These are phyloP conservation scores for Nannizzia gypsea DNA, from an alignment of 2,329 filamentous ascomycete genomes.

Conservation along the genomic window DNA sequence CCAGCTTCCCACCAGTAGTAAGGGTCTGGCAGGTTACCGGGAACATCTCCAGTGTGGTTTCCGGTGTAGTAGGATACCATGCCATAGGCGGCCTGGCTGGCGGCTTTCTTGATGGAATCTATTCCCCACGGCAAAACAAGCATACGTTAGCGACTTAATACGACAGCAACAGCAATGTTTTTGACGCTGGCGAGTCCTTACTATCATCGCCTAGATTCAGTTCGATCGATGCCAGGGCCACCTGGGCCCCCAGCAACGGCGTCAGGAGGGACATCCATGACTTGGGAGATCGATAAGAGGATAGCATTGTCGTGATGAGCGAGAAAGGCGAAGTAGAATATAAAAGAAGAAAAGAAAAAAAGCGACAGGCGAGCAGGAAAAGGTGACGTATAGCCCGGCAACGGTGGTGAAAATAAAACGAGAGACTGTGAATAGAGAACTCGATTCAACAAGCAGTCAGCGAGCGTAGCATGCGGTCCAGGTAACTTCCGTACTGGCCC, in stretches of 20 bases:
- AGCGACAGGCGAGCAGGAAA: too few relatives aligned
- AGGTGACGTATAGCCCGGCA: not conserved
- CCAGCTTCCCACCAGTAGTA: conserved; percentile 32
- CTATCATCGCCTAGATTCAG: conserved; percentile 21
- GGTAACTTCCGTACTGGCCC: not conserved
- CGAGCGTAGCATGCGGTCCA: not conserved
- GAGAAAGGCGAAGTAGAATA: not conserved
- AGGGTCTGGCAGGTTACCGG: conserved; percentile 24
- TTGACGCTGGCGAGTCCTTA: not conserved
- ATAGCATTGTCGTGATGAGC: not conserved
- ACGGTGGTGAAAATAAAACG: not conserved
- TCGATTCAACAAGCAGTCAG: not conserved
- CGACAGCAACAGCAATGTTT: not conserved
- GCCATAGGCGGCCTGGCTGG: conserved; percentile 23
- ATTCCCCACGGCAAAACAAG: conserved; percentile 12
- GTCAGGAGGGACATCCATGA: conserved; percentile 10
- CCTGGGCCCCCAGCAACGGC: conserved; percentile 17
- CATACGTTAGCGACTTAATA: not conserved
- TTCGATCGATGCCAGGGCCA: conserved; percentile 16
- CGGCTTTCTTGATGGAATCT: conserved; percentile 27
- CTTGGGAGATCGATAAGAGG: not conserved
- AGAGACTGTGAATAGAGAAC: not conserved
- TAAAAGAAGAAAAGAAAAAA: too few relatives aligned
- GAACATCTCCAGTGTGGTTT: conserved; percentile 22
- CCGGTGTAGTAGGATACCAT: conserved; percentile 28